Evolutionary conservation across 2,329 filamentous ascomycete genomes (phyloP).

Genomic region (Nemania abortiva): DNA sequence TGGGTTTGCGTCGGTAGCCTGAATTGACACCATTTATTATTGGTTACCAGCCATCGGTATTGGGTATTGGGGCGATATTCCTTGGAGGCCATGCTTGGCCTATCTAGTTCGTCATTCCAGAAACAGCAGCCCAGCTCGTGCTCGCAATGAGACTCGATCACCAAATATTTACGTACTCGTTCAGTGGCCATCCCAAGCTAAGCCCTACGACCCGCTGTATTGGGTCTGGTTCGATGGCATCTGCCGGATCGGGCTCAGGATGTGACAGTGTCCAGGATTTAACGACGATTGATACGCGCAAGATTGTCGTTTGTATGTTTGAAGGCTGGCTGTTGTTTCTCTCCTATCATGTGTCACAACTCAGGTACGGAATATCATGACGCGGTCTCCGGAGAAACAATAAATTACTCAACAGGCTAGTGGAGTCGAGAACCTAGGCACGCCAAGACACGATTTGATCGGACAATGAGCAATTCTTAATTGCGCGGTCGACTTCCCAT

Average conservation of each 20-base stretch:
- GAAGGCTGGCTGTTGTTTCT: slow-evolving; percentile 2
- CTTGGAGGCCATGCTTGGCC: slow-evolving; percentile 14
- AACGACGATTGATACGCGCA: slow-evolving; percentile 8
- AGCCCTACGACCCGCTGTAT: slow-evolving; percentile 41
- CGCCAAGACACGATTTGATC: slow-evolving; percentile 38
- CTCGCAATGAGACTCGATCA: slow-evolving; percentile 35
- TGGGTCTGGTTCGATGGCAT: slow-evolving; percentile 34
- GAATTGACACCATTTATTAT: neutral
- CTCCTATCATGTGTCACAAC: neutral
- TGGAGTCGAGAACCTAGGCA: slow-evolving; percentile 20
- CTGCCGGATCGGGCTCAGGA: slow-evolving; percentile 34
- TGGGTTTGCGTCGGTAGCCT: neutral
- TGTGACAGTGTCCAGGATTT: slow-evolving; percentile 10
- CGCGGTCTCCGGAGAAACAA: slow-evolving; percentile 4
- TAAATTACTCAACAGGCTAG: slow-evolving; percentile 4
- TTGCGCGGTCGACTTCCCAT: slow-evolving; percentile 28
- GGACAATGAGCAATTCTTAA: slow-evolving; percentile 37
- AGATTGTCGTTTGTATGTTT: slow-evolving; percentile 3
- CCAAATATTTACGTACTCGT: slow-evolving; percentile 44
- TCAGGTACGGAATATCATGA: neutral
- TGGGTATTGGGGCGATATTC: slow-evolving; percentile 18
- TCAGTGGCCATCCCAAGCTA: slow-evolving; percentile 30
- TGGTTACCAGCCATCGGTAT: neutral
- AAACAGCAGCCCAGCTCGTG: slow-evolving; percentile 38
- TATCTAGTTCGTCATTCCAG: slow-evolving; percentile 14